Percentiles rank a stretch among this genome's conserved stretches.
Evolutionary conservation across 306 rosid species (phyloP).

Genomic region (Phaseolus lunatus): DNA sequence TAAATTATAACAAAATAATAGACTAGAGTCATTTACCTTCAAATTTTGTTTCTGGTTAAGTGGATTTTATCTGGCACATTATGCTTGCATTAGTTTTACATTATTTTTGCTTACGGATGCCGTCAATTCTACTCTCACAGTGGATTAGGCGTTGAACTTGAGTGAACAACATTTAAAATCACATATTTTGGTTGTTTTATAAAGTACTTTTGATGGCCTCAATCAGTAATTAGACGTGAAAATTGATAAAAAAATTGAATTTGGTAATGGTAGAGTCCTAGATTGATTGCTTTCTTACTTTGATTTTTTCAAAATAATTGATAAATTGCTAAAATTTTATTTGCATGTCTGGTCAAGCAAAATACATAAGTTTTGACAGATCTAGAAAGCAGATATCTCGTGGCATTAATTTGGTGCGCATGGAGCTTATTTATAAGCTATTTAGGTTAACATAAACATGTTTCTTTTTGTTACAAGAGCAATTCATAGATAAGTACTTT

Average conservation of each 20-base stretch:
- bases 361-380: neutral
- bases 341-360: neutral
- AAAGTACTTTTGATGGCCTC: neutral
- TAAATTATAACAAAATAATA: neutral
- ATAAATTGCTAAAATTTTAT: neutral
- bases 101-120: neutral
- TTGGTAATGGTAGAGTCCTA: neutral
- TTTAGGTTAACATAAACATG: too few species aligned
- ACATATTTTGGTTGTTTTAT: neutral
- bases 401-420: neutral
- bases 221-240: neutral
- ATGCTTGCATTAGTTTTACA: neutral
- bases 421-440: neutral
- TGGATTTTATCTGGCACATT: neutral
- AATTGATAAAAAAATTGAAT: neutral
- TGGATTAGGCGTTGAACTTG: neutral
- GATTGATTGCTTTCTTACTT: neutral
- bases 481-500: neutral
- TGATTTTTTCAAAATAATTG: neutral
- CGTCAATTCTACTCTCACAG: neutral
- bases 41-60: neutral
- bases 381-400: conserved; percentile 14
- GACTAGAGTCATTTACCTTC: too few species aligned
- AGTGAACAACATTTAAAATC: neutral
- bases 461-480: neutral